These are phyloP conservation scores for Arabis alpina DNA, from an alignment of 345 rosid species.

Conservation along the genomic window DNA sequence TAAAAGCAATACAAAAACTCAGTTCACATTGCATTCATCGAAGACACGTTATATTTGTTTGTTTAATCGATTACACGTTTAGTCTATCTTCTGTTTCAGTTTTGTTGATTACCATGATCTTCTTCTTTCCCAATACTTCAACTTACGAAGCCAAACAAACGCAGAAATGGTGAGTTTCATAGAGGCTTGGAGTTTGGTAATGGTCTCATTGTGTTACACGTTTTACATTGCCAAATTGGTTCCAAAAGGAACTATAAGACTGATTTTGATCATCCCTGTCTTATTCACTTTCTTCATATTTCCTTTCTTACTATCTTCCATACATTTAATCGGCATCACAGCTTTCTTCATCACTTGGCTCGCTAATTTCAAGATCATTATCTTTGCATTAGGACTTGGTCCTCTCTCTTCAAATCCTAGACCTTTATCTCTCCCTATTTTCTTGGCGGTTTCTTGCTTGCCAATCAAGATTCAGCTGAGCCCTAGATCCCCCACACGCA, in stretches of 20 bases:
- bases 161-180: constrained; percentile 46
- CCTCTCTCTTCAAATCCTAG: constrained; percentile 44
- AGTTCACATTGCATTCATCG: too few relatives aligned
- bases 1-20: not conserved
- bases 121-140: constrained; percentile 6
- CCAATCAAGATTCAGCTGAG: constrained; percentile 58
- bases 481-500: constrained; percentile 24
- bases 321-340: constrained; percentile 44
- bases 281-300: constrained; percentile 45
- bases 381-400: constrained; percentile 56
- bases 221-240: constrained; percentile 35
- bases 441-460: constrained; percentile 55
- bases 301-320: constrained; percentile 46
- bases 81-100: not conserved
- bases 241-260: constrained; percentile 49
- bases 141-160: constrained; percentile 19
- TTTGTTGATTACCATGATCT: not conserved
- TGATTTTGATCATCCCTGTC: constrained; percentile 45
- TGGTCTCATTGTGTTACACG: constrained; percentile 43
- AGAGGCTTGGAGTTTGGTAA: constrained; percentile 44
- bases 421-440: constrained; percentile 47
- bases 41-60: not conserved
- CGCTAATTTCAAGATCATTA: constrained; percentile 61
- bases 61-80: constrained; percentile 9
- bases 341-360: constrained; percentile 60